These are phyloP conservation scores for Hemileia vastatrix DNA, from an alignment of 1,284 basidiomycete species.

Conservation along the genomic window DNA sequence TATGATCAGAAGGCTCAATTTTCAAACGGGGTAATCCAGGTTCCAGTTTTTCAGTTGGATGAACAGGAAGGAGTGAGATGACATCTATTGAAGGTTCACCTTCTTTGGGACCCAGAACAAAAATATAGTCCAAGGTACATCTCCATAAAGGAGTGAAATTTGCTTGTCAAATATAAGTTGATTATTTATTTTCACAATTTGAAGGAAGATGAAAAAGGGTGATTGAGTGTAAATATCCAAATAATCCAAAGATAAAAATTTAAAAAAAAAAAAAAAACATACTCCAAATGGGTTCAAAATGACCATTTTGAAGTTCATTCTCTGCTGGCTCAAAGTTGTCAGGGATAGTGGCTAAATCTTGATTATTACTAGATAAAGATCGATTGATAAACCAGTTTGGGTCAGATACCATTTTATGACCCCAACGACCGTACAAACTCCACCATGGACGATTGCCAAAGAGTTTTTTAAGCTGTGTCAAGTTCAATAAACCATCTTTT, in stretches of 20 bases:
- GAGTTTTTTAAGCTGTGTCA: background rate
- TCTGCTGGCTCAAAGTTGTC: too few species aligned
- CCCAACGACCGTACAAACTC: conserved; percentile 16
- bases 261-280: background rate
- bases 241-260: background rate
- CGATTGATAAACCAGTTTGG: conserved; percentile 15
- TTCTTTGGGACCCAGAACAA: background rate
- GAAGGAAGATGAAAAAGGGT: background rate
- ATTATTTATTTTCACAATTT: background rate
- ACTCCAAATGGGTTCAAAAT: conserved; percentile 22
- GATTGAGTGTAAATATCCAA: background rate
- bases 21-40: conserved; percentile 13
- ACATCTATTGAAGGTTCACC: background rate
- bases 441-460: conserved; percentile 1
- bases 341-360: too few species aligned
- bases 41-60: conserved; percentile 3
- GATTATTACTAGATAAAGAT: background rate
- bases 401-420: background rate
- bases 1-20: conserved; percentile 21
- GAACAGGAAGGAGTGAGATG: conserved; percentile 6
- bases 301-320: background rate
- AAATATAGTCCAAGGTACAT: conserved; percentile 22
- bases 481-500: conserved; percentile 7
- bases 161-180: background rate
- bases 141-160: conserved; percentile 22